phyloP scores from a whole-genome alignment of 2,329 filamentous ascomycete genomes.

The Phaeosphaeriaceae sp. region DNA sequence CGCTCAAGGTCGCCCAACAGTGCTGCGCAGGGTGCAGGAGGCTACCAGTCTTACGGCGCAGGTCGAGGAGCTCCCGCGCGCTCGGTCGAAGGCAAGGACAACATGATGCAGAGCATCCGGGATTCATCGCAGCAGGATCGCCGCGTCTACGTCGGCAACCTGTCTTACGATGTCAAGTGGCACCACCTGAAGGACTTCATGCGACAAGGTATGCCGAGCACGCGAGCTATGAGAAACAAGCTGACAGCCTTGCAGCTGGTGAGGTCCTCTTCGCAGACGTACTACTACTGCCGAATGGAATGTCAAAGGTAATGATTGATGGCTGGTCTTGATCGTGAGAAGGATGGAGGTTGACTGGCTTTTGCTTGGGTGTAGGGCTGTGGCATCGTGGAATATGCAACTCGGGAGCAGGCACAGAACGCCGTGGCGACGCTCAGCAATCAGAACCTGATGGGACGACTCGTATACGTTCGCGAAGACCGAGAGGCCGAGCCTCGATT shows the following conservation, averaged over 20 bases:
- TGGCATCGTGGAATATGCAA: slow-evolving; percentile 99
- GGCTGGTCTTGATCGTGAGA: slow-evolving; percentile 76
- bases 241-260: slow-evolving; percentile 73
- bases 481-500: slow-evolving; percentile 98
- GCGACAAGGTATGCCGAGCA: slow-evolving; percentile 82
- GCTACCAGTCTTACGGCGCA: slow-evolving; percentile 64
- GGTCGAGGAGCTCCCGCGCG: slow-evolving; percentile 61
- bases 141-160: slow-evolving; percentile 98
- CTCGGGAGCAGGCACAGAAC: slow-evolving; percentile 97
- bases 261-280: slow-evolving; percentile 99
- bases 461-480: slow-evolving; percentile 99
- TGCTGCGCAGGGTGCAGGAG: slow-evolving; percentile 72
- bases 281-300: slow-evolving; percentile 99
- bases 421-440: slow-evolving; percentile 98
- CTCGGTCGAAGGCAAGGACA: slow-evolving; percentile 87
- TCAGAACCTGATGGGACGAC: slow-evolving; percentile 96
- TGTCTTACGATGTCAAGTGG: slow-evolving; percentile 99
- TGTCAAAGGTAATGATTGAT: slow-evolving; percentile 99
- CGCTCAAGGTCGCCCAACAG: slow-evolving; percentile 86
- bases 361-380: slow-evolving; percentile 96
- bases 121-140: slow-evolving; percentile 98
- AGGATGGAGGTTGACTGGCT: slow-evolving; percentile 99
- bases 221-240: slow-evolving; percentile 15
- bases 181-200: slow-evolving; percentile 99
- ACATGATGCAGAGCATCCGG: slow-evolving; percentile 94